These are phyloP conservation scores for Fusarium tjaetaba DNA, from an alignment of 2,329 filamentous ascomycete genomes.

Conservation along the genomic window DNA sequence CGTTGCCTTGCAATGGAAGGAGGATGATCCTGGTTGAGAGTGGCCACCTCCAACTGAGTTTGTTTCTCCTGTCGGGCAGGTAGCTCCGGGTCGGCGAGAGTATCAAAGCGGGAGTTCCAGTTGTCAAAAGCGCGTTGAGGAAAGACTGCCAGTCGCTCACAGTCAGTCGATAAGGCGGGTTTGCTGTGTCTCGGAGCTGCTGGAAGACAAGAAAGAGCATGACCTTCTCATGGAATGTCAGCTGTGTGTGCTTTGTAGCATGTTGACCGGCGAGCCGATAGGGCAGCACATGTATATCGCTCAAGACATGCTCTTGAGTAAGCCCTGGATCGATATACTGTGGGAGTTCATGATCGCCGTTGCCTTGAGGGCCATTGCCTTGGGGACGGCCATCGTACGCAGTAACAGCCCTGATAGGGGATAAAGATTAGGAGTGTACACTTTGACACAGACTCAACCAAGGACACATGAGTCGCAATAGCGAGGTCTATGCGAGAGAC, in stretches of 20 bases:
- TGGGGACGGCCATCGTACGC: neutral
- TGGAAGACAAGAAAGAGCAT: neutral
- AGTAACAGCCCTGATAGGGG: neutral
- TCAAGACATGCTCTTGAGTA: neutral
- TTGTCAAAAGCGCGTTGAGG: neutral
- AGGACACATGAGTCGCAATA: too few relatives aligned
- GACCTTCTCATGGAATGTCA: neutral
- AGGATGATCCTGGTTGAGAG: neutral
- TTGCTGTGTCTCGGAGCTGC: neutral
- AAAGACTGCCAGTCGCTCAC: neutral
- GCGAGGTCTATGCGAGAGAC: too few relatives aligned
- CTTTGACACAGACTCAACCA: neutral
- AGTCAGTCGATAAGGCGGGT: neutral
- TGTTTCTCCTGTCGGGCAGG: neutral
- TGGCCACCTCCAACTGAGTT: neutral
- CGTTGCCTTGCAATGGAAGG: neutral
- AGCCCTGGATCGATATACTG: neutral
- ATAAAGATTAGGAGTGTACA: neutral
- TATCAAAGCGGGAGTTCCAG: neutral
- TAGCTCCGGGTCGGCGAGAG: neutral
- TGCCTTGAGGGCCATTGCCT: neutral
- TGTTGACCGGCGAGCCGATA: neutral
- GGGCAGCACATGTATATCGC: neutral
- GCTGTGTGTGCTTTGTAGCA: neutral
- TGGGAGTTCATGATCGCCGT: neutral